Conservation (phyloP, 768 basidiomycete genomes). For the Suillus alpinus region DNA sequence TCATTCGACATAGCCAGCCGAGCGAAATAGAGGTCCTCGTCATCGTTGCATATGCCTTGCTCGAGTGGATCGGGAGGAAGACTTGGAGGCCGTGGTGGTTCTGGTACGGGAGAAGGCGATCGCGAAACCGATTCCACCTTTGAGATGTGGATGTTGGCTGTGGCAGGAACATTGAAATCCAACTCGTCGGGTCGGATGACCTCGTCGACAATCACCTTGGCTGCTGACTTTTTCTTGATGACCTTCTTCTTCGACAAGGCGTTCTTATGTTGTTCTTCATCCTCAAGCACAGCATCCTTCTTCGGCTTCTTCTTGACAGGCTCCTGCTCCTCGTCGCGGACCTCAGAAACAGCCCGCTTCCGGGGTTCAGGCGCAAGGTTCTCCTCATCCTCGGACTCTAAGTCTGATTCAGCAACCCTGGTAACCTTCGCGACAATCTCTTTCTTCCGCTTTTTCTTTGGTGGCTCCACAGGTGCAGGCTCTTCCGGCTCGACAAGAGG, state of each 20-base stretch:
- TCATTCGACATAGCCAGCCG: constrained; percentile 34
- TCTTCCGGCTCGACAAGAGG: constrained; percentile 33
- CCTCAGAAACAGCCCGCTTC: constrained; percentile 47
- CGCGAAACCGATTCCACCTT: constrained; percentile 43
- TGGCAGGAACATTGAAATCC: constrained; percentile 47
- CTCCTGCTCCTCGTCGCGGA: constrained; percentile 35
- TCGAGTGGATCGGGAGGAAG: constrained; percentile 53
- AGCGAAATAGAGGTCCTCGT: constrained; percentile 85
- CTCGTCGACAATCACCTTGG: constrained; percentile 44
- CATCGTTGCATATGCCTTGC: constrained; percentile 71
- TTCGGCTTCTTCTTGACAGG: constrained; percentile 43
- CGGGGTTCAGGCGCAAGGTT: constrained; percentile 31
- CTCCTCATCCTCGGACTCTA: constrained; percentile 65
- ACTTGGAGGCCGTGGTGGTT: constrained; percentile 36
- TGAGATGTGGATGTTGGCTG: constrained; percentile 49
- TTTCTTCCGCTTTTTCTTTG: constrained; percentile 60
- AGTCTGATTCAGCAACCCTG: constrained; percentile 41
- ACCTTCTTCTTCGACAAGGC: constrained; percentile 33
- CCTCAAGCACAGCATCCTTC: constrained; percentile 26
- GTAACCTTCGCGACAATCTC: constrained; percentile 34
- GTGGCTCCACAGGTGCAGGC: constrained; percentile 38
- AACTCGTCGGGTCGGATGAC: constrained; percentile 50
- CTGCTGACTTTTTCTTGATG: constrained; percentile 25
- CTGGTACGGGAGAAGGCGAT: constrained; percentile 51
- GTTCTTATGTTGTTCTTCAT: constrained; percentile 24